phyloP scores from a whole-genome alignment of 2,329 filamentous ascomycete species.

The Paraphaeosphaeria minitans region DNA sequence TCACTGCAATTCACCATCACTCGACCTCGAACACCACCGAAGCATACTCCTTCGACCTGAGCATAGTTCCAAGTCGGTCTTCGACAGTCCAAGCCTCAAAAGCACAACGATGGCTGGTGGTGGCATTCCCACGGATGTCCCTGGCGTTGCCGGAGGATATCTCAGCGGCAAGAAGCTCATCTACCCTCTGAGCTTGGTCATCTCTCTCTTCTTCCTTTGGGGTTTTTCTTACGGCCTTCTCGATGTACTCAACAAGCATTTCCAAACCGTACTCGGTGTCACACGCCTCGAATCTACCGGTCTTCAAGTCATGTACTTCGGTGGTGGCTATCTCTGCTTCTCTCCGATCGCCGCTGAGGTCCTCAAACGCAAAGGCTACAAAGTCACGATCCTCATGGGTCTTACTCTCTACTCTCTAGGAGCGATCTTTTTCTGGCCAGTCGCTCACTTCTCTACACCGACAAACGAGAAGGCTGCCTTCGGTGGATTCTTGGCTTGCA shows the following conservation, averaged over 20 bases:
- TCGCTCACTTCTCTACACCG: slow-evolving; percentile 26
- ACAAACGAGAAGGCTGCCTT: slow-evolving; percentile 63
- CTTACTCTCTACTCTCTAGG: slow-evolving; percentile 45
- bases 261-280: slow-evolving; percentile 65
- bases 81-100: background rate
- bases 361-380: slow-evolving; percentile 62
- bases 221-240: slow-evolving; percentile 84
- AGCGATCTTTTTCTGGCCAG: slow-evolving; percentile 62
- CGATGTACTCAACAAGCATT: slow-evolving; percentile 74
- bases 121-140: slow-evolving; percentile 6
- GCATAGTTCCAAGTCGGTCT: background rate
- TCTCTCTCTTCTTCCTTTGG: slow-evolving; percentile 82
- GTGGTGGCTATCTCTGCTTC: slow-evolving; percentile 70
- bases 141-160: slow-evolving; percentile 8
- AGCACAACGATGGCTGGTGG: slow-evolving; percentile 12
- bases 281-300: slow-evolving; percentile 64
- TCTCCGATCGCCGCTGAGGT: slow-evolving; percentile 65
- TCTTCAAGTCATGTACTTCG: slow-evolving; percentile 71
- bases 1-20: background rate
- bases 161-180: slow-evolving; percentile 13
- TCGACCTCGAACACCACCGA: background rate
- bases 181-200: slow-evolving; percentile 54
- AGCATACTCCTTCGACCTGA: background rate
- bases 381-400: slow-evolving; percentile 52
- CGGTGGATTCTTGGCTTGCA: slow-evolving; percentile 60